Evolutionary conservation across 768 basidiomycete species (phyloP), one percentile per base, ranked within the genome.

Genomic region (Obba rivulosa): DNA sequence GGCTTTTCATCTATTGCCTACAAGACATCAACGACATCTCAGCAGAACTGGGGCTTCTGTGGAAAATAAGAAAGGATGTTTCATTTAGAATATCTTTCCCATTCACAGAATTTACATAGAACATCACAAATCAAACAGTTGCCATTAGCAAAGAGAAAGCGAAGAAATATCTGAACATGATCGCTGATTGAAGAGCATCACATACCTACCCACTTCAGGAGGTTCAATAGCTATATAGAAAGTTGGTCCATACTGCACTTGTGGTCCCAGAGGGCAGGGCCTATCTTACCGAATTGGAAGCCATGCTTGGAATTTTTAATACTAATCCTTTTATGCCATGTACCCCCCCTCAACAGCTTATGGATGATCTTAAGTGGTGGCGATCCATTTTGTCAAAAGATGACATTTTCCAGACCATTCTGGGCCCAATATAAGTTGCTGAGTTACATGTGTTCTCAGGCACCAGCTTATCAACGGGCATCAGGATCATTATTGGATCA

Each of bases 361-460:
- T 37, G 31, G 21, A 34, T 2, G 59, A 61, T 40, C 49, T 62
- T 11, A 14, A 2, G 0, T 62, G 60, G 60, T 62, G 60, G 58
- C 2, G 9, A 10, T 1, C 8, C 7, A 18, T 18, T 2, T 49
- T 50, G 8, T 34, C 52, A 36, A 5, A 0, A 55, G 53, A 14
- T n/a, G 23, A 0, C 21, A 34, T 3, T 22, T 57, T 10, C 23
- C 55, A 69, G 69, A 40, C 11, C 10, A 66, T 76, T 44, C 67
- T 67, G 0, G 48, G 46, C 4, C 63, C 63, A 1, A 2, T 18
- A 1, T 3, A 42, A 2, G 21, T 73, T 34, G 0, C 47, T 1
- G 64, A 75, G 49, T 4, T 54, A 14, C 11, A 37, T 0, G 71
- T 71, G 0, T 77, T 57, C 58, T 77, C 68, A 0, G 67, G 77